Base-by-base conservation (phyloP, 768 basidiomycete species). In the Tremella fuciformis region DNA sequence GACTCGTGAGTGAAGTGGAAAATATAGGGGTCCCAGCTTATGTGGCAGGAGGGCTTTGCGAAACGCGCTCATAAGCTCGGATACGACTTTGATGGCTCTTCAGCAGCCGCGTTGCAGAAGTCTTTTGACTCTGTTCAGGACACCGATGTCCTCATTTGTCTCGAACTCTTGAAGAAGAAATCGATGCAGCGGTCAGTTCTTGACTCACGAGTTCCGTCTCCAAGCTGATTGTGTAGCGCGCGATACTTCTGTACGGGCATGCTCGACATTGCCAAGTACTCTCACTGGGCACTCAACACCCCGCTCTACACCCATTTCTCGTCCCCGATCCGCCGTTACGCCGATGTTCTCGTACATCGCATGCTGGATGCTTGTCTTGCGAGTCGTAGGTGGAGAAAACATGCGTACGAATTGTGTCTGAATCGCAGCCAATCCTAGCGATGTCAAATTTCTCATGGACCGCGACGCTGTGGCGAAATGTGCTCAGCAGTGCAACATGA, bases 221-320 rank as follows among this genome's bases (percentile, higher is more conserved):
- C 44, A 4, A 55, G 57, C 55, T 65, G 60, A 60, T 34, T 13
- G 21, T n/a, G 8, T 53, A 71, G 87, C 52, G 91, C 96, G 66
- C 93, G 92, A 77, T 99, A 99, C 79, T 98, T 98, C 85, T 99
- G 96, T 74, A 84, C 92, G 22, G 96, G 96, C 63, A 97, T 97
- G 94, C 81, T 99, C 67, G 96, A 99, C 77, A 99, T 99, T 70
- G 91, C 92, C 41, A 97, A 97, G 80, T 99, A 98, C 72, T 80
- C 84, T 26, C 96, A 99, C 78, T 98, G 90, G 75, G 86, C 93
- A 0, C 80, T 98, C 65, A 94, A 86, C 64, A 80, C 84, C 4
- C 92, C 96, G 16, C 82, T 99, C 44, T 99, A 98, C 80, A 94
- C 77, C n/a, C 76, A 77, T 51, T 78, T 78, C 59, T 75, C 75